Percentiles rank a stretch among this genome's conserved stretches.
phyloP scores from a whole-genome alignment of 495 filamentous ascomycete genomes.

The Tuber calosporum region DNA sequence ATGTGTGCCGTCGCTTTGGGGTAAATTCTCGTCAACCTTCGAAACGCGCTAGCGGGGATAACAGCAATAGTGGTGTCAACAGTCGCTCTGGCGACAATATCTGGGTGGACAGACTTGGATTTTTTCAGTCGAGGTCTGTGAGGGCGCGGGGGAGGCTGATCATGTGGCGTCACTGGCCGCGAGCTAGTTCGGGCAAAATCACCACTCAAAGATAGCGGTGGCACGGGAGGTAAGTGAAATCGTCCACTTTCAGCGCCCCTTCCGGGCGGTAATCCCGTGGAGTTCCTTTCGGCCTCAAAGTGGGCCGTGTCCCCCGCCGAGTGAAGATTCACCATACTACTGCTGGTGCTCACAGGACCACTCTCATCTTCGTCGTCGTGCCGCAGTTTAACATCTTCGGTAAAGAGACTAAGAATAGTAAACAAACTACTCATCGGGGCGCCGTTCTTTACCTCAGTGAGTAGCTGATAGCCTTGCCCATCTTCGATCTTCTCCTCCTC shows the following conservation, averaged over 20 bases:
- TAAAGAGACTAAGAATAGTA: constrained; percentile 92
- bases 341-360: constrained; percentile 46
- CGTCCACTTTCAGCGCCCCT: constrained; percentile 30
- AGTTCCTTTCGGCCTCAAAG: constrained; percentile 25
- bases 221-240: constrained; percentile 29
- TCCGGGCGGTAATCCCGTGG: constrained; percentile 12
- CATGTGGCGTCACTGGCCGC: constrained; percentile 32
- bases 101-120: constrained; percentile 79
- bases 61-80: constrained; percentile 97
- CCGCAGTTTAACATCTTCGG: constrained; percentile 79
- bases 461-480: constrained; percentile 73
- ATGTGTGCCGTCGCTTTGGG: constrained; percentile 95
- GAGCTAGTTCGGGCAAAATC: constrained; percentile 46
- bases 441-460: constrained; percentile 96
- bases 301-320: constrained; percentile 22
- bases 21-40: constrained; percentile 86
- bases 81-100: constrained; percentile 93
- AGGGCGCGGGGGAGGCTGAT: constrained; percentile 32
- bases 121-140: constrained; percentile 48
- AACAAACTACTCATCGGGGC: constrained; percentile 98
- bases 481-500: constrained; percentile 55
- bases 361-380: constrained; percentile 55
- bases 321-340: constrained; percentile 39
- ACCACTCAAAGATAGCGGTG: constrained; percentile 29
- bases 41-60: constrained; percentile 91